Conservation (phyloP, 148 eudicot species). For the Camellia sinensis region DNA sequence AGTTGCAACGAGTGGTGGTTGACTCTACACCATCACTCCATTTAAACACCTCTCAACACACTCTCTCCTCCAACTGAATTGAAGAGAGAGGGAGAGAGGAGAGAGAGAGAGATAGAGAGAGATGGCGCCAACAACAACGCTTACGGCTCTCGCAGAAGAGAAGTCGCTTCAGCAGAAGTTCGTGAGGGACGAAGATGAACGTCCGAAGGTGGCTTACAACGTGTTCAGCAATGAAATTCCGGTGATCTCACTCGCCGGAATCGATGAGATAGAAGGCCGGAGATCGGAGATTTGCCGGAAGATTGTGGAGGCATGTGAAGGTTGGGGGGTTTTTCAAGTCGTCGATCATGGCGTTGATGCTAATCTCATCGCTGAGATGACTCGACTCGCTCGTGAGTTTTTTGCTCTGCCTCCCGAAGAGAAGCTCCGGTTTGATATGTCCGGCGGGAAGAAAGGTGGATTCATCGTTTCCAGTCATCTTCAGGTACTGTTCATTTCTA, state of each 20-base stretch:
- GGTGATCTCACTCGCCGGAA: slow-evolving; percentile 72
- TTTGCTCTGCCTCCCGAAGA: slow-evolving; percentile 69
- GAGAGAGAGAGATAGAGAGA: background rate
- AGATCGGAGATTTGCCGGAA: slow-evolving; percentile 60
- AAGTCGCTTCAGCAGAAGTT: slow-evolving; percentile 49
- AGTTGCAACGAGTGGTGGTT: slow-evolving; percentile 25
- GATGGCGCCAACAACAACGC: slow-evolving; percentile 53
- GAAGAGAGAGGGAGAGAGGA: background rate
- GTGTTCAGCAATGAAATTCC: slow-evolving; percentile 69
- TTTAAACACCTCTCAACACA: slow-evolving; percentile 1
- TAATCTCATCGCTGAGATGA: slow-evolving; percentile 57
- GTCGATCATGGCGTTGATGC: slow-evolving; percentile 76
- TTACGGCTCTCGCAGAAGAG: slow-evolving; percentile 46
- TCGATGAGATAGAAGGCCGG: slow-evolving; percentile 41
- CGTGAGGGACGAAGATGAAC: slow-evolving; percentile 85
- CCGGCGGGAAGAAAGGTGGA: slow-evolving; percentile 96
- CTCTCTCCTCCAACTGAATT: background rate
- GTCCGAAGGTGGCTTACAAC: slow-evolving; percentile 85
- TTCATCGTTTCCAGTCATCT: slow-evolving; percentile 96
- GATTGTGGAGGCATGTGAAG: slow-evolving; percentile 82
- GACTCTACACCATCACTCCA: slow-evolving; percentile 1
- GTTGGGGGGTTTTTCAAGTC: slow-evolving; percentile 92
- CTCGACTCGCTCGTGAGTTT: slow-evolving; percentile 58
- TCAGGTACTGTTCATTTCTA: slow-evolving; percentile 43
- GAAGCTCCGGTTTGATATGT: slow-evolving; percentile 84